Evolutionary conservation across 805 yeast species (phyloP).

Genomic region (Yarrowia sp.): DNA sequence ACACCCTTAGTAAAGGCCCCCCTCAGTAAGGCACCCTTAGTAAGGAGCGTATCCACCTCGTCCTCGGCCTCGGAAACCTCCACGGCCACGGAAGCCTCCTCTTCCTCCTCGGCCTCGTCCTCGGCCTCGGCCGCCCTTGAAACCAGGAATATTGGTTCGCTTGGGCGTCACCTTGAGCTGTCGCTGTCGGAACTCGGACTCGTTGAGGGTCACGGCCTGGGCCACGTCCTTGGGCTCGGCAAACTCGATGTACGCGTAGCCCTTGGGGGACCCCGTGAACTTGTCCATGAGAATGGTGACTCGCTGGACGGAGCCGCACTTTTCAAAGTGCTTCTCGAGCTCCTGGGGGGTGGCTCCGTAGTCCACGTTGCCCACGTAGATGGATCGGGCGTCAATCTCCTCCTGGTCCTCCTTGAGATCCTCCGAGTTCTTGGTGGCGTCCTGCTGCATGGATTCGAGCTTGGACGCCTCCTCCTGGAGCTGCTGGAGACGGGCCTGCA

Average conservation of each 20-base stretch:
- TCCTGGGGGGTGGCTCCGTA: constrained; percentile 80
- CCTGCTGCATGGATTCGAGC: constrained; percentile 64
- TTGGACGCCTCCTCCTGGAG: constrained; percentile 70
- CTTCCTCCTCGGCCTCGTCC: constrained; percentile 52
- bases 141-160: constrained; percentile 82
- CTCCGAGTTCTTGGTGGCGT: constrained; percentile 54
- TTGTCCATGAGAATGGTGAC: constrained; percentile 79
- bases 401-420: constrained; percentile 58
- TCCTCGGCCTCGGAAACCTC: constrained; percentile 53
- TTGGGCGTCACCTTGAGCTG: constrained; percentile 76
- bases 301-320: constrained; percentile 76
- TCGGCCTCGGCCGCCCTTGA: constrained; percentile 62
- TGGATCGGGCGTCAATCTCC: constrained; percentile 76
- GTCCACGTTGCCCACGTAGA: constrained; percentile 87
- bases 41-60: constrained; percentile 59
- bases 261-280: constrained; percentile 81
- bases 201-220: constrained; percentile 70
- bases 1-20: no score
- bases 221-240: constrained; percentile 69
- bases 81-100: constrained; percentile 54
- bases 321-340: constrained; percentile 72
- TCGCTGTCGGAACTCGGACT: constrained; percentile 70
- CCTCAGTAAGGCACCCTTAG: no score
- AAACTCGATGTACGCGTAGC: constrained; percentile 87
- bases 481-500: constrained; percentile 58